Conservation (phyloP, 345 rosid species). For the Durio zibethinus region DNA sequence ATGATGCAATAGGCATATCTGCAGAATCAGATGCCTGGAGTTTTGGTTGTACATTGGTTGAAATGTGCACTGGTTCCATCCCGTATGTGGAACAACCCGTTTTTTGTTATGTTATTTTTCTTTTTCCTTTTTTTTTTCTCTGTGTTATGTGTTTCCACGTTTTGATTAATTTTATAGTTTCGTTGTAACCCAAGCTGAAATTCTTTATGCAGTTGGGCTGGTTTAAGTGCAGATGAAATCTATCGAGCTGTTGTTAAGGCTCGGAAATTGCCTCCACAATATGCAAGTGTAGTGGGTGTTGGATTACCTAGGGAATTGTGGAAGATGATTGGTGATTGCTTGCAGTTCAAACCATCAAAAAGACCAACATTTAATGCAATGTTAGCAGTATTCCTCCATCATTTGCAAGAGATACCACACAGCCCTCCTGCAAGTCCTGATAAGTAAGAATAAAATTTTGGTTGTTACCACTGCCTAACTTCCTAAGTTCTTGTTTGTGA, state of each 20-base stretch:
- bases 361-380: slow-evolving; percentile 87
- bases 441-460: slow-evolving; percentile 49
- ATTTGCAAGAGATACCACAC: slow-evolving; percentile 89
- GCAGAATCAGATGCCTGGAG: slow-evolving; percentile 97
- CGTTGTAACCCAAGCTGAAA: background rate
- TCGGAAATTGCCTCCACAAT: slow-evolving; percentile 85
- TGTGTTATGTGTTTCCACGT: background rate
- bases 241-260: slow-evolving; percentile 83
- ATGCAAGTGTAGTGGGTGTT: slow-evolving; percentile 93
- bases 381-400: slow-evolving; percentile 82
- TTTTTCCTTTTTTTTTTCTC: background rate
- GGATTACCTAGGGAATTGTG: slow-evolving; percentile 91
- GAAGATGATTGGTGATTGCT: slow-evolving; percentile 98
- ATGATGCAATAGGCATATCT: slow-evolving; percentile 84
- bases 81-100: slow-evolving; percentile 68
- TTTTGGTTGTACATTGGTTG: slow-evolving; percentile 96
- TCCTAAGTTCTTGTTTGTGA: background rate
- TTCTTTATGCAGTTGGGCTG: slow-evolving; percentile 72
- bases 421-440: slow-evolving; percentile 90
- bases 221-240: slow-evolving; percentile 85
- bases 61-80: slow-evolving; percentile 97
- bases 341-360: slow-evolving; percentile 82
- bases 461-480: background rate
- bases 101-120: slow-evolving; percentile 6
- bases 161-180: background rate